Conservation (phyloP, 2,329 filamentous ascomycete species). For the Arachnomyces sp. region DNA sequence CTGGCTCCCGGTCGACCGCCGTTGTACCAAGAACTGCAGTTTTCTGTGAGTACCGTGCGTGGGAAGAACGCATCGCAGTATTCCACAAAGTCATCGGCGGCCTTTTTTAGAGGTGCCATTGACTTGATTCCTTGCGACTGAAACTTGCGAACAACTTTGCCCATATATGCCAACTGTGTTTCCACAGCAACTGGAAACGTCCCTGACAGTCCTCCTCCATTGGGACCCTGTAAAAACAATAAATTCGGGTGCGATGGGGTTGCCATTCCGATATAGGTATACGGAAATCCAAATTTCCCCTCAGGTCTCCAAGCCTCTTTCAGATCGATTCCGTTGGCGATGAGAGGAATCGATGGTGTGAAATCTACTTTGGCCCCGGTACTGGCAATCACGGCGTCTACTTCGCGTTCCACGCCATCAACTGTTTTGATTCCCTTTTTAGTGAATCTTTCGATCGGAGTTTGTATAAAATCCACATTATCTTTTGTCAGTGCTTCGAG, state of each 20-base stretch:
- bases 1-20: conserved; percentile 53
- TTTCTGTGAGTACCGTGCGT: conserved; percentile 45
- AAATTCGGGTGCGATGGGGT: conserved; percentile 62
- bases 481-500: conserved; percentile 56
- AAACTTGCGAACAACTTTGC: conserved; percentile 61
- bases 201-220: conserved; percentile 53
- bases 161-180: conserved; percentile 57
- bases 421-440: conserved; percentile 52
- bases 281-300: conserved; percentile 54
- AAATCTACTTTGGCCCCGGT: conserved; percentile 59
- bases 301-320: conserved; percentile 49
- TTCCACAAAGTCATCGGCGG: conserved; percentile 50
- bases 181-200: conserved; percentile 63
- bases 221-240: conserved; percentile 56
- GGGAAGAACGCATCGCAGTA: conserved; percentile 45
- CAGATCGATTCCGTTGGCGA: conserved; percentile 48
- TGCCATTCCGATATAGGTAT: conserved; percentile 59
- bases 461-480: conserved; percentile 56
- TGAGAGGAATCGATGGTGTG: conserved; percentile 55
- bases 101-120: conserved; percentile 49
- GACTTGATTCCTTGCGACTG: conserved; percentile 59
- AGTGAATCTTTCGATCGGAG: conserved; percentile 52
- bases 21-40: conserved; percentile 67
- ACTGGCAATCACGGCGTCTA: conserved; percentile 61
- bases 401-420: conserved; percentile 50